Conservation (phyloP, 2,329 filamentous ascomycete genomes). For the Penicillium freii region DNA sequence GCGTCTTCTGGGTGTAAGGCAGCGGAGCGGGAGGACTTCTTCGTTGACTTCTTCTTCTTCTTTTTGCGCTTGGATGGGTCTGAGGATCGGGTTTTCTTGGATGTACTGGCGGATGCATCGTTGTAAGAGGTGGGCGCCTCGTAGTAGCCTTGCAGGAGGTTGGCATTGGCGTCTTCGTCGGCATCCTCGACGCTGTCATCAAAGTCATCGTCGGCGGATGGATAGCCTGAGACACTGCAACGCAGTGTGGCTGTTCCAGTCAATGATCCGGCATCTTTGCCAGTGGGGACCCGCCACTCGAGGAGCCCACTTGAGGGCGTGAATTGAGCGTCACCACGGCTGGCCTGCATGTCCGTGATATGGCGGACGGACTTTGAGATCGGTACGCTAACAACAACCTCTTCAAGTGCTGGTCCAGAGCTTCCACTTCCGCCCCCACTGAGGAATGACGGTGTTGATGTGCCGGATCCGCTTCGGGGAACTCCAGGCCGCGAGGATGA, state of each 20-base stretch:
- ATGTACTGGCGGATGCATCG: slow-evolving; percentile 25
- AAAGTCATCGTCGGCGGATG: slow-evolving; percentile 49
- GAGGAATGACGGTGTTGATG: slow-evolving; percentile 50
- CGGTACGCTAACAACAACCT: slow-evolving; percentile 74
- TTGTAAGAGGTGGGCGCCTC: slow-evolving; percentile 41
- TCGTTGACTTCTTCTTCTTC: slow-evolving; percentile 40
- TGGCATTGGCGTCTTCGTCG: slow-evolving; percentile 35
- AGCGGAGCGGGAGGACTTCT: slow-evolving; percentile 27
- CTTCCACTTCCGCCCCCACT: slow-evolving; percentile 56
- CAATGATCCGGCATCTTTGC: slow-evolving; percentile 65
- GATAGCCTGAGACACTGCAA: slow-evolving; percentile 73
- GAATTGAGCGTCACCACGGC: slow-evolving; percentile 79
- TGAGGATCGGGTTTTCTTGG: slow-evolving; percentile 25
- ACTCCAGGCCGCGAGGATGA: slow-evolving; percentile 41
- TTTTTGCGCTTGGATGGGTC: slow-evolving; percentile 34
- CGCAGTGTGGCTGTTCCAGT: slow-evolving; percentile 70
- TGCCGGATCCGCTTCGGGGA: slow-evolving; percentile 45
- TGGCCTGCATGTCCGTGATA: slow-evolving; percentile 75
- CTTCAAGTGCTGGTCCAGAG: slow-evolving; percentile 65
- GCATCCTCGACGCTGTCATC: slow-evolving; percentile 41
- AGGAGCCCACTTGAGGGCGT: slow-evolving; percentile 68
- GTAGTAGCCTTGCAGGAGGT: slow-evolving; percentile 48
- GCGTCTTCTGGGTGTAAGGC: slow-evolving; percentile 19
- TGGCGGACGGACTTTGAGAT: slow-evolving; percentile 77
- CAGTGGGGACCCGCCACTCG: slow-evolving; percentile 79